phyloP scores from a whole-genome alignment of 139 green algal species.

The Picochlorum sp. region DNA sequence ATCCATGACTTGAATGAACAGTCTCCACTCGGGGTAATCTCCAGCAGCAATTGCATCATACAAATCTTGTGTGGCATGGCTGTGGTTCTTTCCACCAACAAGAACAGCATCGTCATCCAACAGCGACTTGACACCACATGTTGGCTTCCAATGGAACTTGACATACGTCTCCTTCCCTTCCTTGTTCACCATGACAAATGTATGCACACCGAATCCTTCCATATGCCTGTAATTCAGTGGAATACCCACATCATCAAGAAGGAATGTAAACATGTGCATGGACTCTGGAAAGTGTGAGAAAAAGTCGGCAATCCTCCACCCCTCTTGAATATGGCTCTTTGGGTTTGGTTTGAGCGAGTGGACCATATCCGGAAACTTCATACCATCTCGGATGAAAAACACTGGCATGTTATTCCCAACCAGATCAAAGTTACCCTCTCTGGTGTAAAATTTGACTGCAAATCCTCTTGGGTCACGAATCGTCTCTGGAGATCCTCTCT shows the following conservation, averaged over 20 bases:
- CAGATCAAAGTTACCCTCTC: conserved; percentile 86
- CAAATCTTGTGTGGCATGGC: conserved; percentile 91
- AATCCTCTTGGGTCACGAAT: conserved; percentile 90
- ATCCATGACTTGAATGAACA: conserved; percentile 91
- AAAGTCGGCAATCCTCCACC: conserved; percentile 94
- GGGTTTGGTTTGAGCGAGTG: conserved; percentile 96
- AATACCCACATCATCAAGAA: conserved; percentile 86
- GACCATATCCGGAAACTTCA: conserved; percentile 96
- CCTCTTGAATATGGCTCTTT: conserved; percentile 90
- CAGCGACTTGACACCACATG: conserved; percentile 71
- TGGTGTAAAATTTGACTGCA: conserved; percentile 96
- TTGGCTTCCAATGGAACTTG: conserved; percentile 98
- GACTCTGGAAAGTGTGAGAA: conserved; percentile 88
- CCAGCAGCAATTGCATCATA: conserved; percentile 78
- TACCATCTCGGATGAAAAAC: conserved; percentile 85
- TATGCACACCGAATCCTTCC: conserved; percentile 93
- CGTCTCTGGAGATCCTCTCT: conserved; percentile 78
- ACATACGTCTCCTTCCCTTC: conserved; percentile 74
- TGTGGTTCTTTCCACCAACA: conserved; percentile 90
- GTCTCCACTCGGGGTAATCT: conserved; percentile 91
- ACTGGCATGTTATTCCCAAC: conserved; percentile 92
- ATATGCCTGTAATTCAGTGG: conserved; percentile 89
- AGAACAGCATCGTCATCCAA: conserved; percentile 81
- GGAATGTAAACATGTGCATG: conserved; percentile 92
- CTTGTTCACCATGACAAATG: conserved; percentile 80